Evolutionary conservation across 495 filamentous ascomycete species (phyloP).

Genomic region (Penicillium bialowiezense): DNA sequence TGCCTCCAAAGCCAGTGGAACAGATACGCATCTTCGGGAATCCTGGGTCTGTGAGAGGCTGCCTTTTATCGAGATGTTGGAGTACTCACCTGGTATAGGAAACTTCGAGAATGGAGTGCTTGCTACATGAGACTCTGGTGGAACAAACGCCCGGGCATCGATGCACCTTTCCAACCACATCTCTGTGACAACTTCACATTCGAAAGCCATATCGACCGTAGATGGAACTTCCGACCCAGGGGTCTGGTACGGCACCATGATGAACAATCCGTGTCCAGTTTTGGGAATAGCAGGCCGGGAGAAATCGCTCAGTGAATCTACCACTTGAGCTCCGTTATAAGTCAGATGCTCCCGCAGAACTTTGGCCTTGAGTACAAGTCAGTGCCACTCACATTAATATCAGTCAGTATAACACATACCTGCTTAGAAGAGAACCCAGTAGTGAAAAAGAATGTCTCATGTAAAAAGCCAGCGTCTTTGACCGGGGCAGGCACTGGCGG

Average conservation of each 20-base stretch:
- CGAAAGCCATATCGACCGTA: constrained; percentile 41
- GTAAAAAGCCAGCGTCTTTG: constrained; percentile 33
- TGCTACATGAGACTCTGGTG: constrained; percentile 67
- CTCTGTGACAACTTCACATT: constrained; percentile 66
- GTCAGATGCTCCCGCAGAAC: constrained; percentile 50
- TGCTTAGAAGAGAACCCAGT: constrained; percentile 61
- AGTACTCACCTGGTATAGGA: constrained; percentile 56
- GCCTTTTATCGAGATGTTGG: background rate
- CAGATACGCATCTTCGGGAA: constrained; percentile 68
- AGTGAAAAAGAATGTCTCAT: constrained; percentile 55
- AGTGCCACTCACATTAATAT: constrained; percentile 11
- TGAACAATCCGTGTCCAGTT: constrained; percentile 41
- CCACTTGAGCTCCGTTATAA: constrained; percentile 51
- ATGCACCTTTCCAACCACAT: constrained; percentile 93
- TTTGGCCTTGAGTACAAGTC: constrained; percentile 29
- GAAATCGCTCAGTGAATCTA: constrained; percentile 39
- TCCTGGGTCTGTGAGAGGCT: constrained; percentile 32
- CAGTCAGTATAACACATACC: constrained; percentile 26
- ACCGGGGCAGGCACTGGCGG: constrained; percentile 13
- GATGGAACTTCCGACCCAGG: constrained; percentile 34
- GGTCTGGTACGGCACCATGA: constrained; percentile 55
- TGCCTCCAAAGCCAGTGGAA: constrained; percentile 78
- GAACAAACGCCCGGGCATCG: constrained; percentile 64
- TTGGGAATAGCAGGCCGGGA: constrained; percentile 39
- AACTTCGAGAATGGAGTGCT: constrained; percentile 71